These are phyloP conservation scores for Scutellaria galericulata DNA, from an alignment of 257 asterid genomes.

Conservation along the genomic window DNA sequence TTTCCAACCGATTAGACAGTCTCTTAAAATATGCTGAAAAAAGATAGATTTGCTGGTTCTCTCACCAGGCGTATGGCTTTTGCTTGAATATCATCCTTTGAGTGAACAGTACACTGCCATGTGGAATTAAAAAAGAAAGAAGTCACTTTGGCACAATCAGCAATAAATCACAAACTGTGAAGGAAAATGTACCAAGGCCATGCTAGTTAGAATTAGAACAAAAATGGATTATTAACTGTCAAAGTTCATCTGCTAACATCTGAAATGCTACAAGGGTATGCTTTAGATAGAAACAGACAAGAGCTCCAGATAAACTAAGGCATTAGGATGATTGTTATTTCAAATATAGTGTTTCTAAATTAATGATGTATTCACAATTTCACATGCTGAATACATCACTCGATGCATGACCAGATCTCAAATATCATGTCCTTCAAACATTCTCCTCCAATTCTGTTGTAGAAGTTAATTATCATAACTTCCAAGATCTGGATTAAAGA, in stretches of 20 bases:
- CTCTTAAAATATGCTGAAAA: conserved; percentile 20
- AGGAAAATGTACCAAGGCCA: conserved; percentile 18
- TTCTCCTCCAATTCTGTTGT: not conserved
- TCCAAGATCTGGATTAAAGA: not conserved
- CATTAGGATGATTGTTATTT: not conserved
- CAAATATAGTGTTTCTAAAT: not conserved
- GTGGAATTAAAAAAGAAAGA: conserved; percentile 39
- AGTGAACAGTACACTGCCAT: conserved; percentile 90
- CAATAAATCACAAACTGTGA: conserved; percentile 30
- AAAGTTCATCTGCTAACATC: conserved; percentile 20
- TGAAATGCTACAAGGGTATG: not conserved
- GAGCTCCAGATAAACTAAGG: conserved; percentile 11
- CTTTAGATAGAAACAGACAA: not conserved
- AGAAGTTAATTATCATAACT: not conserved
- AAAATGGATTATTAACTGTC: conserved; percentile 11
- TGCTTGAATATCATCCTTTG: conserved; percentile 83
- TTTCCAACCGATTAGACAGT: conserved; percentile 14
- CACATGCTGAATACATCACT: conserved; percentile 7
- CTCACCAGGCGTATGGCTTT: conserved; percentile 95
- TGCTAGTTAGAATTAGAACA: conserved; percentile 22
- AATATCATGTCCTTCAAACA: not conserved
- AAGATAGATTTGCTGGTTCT: conserved; percentile 31
- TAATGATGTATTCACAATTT: not conserved
- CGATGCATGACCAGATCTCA: not conserved
- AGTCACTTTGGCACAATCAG: conserved; percentile 23